Evolutionary conservation across 2,329 filamentous ascomycete species (phyloP).

Genomic region (Beauveria medogensis): DNA sequence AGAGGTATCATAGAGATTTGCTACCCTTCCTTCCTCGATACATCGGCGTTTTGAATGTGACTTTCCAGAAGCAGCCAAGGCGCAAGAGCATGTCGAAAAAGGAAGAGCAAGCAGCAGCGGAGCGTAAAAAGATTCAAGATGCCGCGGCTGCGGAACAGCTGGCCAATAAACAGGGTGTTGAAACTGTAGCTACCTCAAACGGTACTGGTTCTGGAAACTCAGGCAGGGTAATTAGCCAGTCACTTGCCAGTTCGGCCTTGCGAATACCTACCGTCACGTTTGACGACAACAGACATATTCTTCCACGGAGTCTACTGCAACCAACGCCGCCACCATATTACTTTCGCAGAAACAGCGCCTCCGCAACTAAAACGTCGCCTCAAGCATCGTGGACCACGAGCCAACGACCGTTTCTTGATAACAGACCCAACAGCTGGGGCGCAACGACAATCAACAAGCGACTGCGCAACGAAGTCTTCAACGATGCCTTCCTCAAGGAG

Average conservation of each 20-base stretch:
- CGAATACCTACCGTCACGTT: slow-evolving; percentile 85
- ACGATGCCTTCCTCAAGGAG: slow-evolving; percentile 82
- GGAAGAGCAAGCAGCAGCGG: slow-evolving; percentile 33
- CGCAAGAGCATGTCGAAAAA: slow-evolving; percentile 49
- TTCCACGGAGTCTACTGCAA: slow-evolving; percentile 75
- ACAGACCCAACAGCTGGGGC: slow-evolving; percentile 67
- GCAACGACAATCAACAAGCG: slow-evolving; percentile 85
- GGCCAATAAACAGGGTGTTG: slow-evolving; percentile 11
- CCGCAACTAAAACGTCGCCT: slow-evolving; percentile 13
- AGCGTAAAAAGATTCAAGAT: slow-evolving; percentile 28
- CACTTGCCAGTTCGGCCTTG: slow-evolving; percentile 55
- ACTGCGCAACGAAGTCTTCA: slow-evolving; percentile 82
- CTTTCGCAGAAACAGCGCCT: slow-evolving; percentile 26
- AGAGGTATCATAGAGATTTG: slow-evolving; percentile 81
- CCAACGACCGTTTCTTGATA: slow-evolving; percentile 37
- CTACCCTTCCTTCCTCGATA: slow-evolving; percentile 90
- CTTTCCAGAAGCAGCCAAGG: slow-evolving; percentile 76
- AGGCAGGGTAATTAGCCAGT: slow-evolving; percentile 57
- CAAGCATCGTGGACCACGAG: slow-evolving; percentile 8
- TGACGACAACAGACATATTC: slow-evolving; percentile 88
- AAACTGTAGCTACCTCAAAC: background rate
- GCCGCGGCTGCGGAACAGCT: slow-evolving; percentile 16
- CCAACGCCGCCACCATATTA: slow-evolving; percentile 36
- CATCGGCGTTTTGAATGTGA: slow-evolving; percentile 94
- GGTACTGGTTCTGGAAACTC: slow-evolving; percentile 16